Base-by-base conservation (phyloP, 2,329 filamentous ascomycete species). In the Aspergillus pseudotamarii region DNA sequence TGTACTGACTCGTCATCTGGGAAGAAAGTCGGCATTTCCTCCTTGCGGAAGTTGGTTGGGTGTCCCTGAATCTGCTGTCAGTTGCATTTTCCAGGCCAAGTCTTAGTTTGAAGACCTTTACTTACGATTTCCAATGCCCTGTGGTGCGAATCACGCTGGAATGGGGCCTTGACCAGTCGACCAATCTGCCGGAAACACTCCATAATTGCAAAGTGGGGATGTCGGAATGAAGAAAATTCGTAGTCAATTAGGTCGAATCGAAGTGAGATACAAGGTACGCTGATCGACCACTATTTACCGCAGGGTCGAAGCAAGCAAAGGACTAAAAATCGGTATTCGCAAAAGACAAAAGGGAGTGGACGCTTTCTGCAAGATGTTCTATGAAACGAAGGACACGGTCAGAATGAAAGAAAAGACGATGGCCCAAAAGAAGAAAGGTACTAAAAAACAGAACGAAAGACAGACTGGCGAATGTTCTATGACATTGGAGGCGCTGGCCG, bases 41-140 rank as follows among this genome's bases (percentile, higher is more conserved):
- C 77, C 60, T 79, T 80, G 43, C 79, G 74, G 62, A 81, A 81
- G 68, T 81, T 73, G 30, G 76, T 81, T 38, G 79, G 79, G 53
- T 69, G 73, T 23, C 79, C 78, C 79, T 81, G 55, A 16, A 12
- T 19, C 4, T 11, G 14, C n/a, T 59, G 58, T 71, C 60, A 71
- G 63, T 54, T n/a, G 9, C 23, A 12, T 10, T 23, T n/a, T 3
- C 23, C 19, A 32, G 6, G 6, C 34, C 0, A 30, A 41, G 4
- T 21, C 12, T 28, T 6, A 23, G 21, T 34, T 30, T 48, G 6
- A 34, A 26, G 36, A 30, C 46, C 51, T 50, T 10, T 61, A 68
- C 73, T 66, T 60, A 79, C 76, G 61, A 79, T 79, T 56, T 78
- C 75, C 62, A 79, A 67, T n/a, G 68, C 69, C 30, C 65, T 41